Base-by-base conservation (phyloP, 2,329 filamentous ascomycete species). In the Aspergillus udagawae region DNA sequence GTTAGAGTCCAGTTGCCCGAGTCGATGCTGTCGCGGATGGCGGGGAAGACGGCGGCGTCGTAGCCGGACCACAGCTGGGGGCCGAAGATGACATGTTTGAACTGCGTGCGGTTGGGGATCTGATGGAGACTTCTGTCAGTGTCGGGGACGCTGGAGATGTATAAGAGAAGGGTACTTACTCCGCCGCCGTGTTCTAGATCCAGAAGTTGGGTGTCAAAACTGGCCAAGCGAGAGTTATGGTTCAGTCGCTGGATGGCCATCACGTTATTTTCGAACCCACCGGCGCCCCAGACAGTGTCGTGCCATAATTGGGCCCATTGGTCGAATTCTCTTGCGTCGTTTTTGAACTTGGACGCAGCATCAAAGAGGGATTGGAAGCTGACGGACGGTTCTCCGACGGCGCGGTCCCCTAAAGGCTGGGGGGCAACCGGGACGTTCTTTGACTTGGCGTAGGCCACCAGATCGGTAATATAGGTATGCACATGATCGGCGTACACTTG, bases 41-140 rank as follows among this genome's bases (percentile, higher is more conserved):
- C 88, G 0, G 93, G 93, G 76, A 95, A 95, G 60, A 84, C 84
- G 0, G 83, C 83, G 55, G 83, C 83, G 32, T 88, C 83, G 63
- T 87, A 83, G 41, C 83, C 85, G 35, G 86, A 87, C 88, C 91
- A 92, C 2, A 85, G 79, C 67, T 91, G 85, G 0, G 94, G 94
- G 1, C 90, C 93, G 70, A 92, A 96, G 56, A 99, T 78, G 68
- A 95, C 83, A 74, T 97, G 94, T 74, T 95, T 96, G 81, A 92
- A 99, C 75, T 97, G 94, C 4, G 89, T 90, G 62, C 93, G 87
- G 65, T 91, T 91, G 42, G 90, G 90, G 4, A 96, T 83, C 89
- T 92, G 55, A 52, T 38, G 23, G 44, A 41, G 21, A 14, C 32
- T 23, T 23, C 23, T 12, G 12, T 47, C 20, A 12, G 21, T 17